These are phyloP conservation scores for Pyrenophora graminea DNA, from an alignment of 2,329 filamentous ascomycete species.

Conservation along the genomic window DNA sequence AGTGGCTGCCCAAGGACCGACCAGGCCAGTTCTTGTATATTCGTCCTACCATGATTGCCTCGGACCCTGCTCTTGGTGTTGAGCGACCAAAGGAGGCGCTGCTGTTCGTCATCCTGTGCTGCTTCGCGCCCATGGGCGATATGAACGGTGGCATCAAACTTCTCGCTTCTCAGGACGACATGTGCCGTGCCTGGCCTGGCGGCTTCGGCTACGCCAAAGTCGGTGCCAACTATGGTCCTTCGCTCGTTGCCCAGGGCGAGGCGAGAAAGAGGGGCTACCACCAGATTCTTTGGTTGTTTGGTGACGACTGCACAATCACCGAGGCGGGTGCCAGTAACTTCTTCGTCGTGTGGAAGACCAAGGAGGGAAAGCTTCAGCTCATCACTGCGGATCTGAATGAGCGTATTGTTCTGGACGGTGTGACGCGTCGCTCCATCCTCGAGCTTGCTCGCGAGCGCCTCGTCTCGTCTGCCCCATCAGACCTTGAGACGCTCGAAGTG, in stretches of 20 bases:
- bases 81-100: slow-evolving; percentile 80
- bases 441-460: slow-evolving; percentile 71
- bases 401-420: slow-evolving; percentile 82
- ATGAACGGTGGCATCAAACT: slow-evolving; percentile 61
- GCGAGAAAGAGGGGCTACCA: slow-evolving; percentile 75
- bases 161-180: slow-evolving; percentile 78
- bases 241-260: slow-evolving; percentile 75
- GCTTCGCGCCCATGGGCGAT: slow-evolving; percentile 52
- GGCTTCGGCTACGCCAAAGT: slow-evolving; percentile 92
- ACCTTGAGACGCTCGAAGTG: slow-evolving; percentile 62
- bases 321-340: slow-evolving; percentile 94
- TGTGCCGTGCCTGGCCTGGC: slow-evolving; percentile 88
- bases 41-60: slow-evolving; percentile 84
- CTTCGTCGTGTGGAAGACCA: slow-evolving; percentile 77
- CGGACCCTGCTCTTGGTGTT: slow-evolving; percentile 78
- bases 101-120: slow-evolving; percentile 74
- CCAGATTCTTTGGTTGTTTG: slow-evolving; percentile 94
- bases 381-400: slow-evolving; percentile 83
- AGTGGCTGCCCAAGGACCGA: slow-evolving; percentile 75
- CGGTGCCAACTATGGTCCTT: slow-evolving; percentile 90
- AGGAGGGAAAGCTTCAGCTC: slow-evolving; percentile 68
- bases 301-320: slow-evolving; percentile 75
- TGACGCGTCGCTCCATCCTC: slow-evolving; percentile 81
- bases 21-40: slow-evolving; percentile 79
- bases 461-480: slow-evolving; percentile 19